These are phyloP conservation scores for Trichosanthes cucumerina DNA, from an alignment of 306 rosid genomes.

Conservation along the genomic window DNA sequence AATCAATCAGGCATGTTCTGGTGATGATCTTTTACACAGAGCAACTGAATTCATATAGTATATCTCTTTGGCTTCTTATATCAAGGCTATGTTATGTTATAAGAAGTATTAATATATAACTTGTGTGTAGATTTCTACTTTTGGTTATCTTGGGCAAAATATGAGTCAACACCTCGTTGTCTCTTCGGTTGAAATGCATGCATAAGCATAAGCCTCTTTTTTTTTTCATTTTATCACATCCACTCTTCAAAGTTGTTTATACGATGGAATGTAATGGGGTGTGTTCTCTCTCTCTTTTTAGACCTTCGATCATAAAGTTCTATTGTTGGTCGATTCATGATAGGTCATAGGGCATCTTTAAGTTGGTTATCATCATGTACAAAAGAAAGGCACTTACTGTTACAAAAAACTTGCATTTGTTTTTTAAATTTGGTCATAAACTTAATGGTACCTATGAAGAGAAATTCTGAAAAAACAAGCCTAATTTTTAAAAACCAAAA, in stretches of 20 bases:
- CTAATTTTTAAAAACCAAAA: no score
- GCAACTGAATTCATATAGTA: neutral
- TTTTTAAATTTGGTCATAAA: no score
- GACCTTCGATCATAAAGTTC: no score
- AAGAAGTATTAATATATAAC: conserved; percentile 14
- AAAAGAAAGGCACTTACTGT: no score
- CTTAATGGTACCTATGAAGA: no score
- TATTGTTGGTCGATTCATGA: no score
- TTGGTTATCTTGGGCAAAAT: conserved; percentile 14
- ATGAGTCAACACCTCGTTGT: conserved; percentile 61
- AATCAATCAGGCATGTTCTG: neutral
- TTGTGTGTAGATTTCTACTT: conserved; percentile 10
- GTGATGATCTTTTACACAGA: neutral
- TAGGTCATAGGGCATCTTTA: no score
- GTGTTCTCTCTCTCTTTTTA: neutral
- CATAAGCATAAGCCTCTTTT: neutral
- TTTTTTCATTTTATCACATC: neutral
- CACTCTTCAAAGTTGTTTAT: no score
- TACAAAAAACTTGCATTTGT: no score
- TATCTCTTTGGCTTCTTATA: neutral
- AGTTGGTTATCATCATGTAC: no score
- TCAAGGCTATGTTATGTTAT: conserved; percentile 16
- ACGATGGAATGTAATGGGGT: neutral
- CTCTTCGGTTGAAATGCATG: conserved; percentile 20
- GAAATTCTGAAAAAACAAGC: no score